phyloP scores from a whole-genome alignment of 148 eudicot genomes.

The Chenopodium quinoa region DNA sequence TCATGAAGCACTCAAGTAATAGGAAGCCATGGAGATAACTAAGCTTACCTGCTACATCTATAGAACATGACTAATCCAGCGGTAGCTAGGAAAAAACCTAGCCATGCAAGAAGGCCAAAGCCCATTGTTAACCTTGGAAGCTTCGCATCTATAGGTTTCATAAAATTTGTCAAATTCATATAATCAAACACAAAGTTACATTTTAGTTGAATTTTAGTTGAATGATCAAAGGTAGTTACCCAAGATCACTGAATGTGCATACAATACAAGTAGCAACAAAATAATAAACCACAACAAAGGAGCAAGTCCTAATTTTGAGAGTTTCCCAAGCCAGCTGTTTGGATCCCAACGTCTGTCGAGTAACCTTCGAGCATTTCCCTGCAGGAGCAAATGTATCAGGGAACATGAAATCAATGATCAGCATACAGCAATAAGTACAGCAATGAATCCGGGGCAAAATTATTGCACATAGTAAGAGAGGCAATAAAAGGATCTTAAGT shows the following conservation, averaged over 20 bases:
- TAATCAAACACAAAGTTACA: background rate
- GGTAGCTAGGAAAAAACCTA: constrained; percentile 73
- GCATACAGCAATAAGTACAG: background rate
- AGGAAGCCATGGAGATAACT: background rate
- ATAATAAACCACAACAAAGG: constrained; percentile 78
- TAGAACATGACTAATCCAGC: constrained; percentile 74
- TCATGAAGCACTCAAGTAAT: constrained; percentile 1
- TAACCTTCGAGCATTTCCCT: constrained; percentile 94
- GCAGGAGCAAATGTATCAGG: constrained; percentile 27
- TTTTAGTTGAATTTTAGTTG: background rate
- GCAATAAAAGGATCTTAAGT: background rate
- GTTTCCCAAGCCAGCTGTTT: constrained; percentile 63
- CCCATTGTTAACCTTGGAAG: constrained; percentile 77
- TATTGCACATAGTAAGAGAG: constrained; percentile 3
- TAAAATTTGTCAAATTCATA: background rate
- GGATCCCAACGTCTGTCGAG: constrained; percentile 81
- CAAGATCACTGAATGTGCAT: constrained; percentile 68
- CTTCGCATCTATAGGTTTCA: constrained; percentile 51
- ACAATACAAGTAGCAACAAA: constrained; percentile 64
- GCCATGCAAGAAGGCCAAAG: constrained; percentile 81
- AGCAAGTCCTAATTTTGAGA: constrained; percentile 85
- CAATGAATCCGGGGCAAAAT: background rate
- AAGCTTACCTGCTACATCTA: constrained; percentile 83
- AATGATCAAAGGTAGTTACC: constrained; percentile 45
- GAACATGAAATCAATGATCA: background rate